Conservation (phyloP, 331 rosid genomes). For the Stylosanthes scabra region DNA sequence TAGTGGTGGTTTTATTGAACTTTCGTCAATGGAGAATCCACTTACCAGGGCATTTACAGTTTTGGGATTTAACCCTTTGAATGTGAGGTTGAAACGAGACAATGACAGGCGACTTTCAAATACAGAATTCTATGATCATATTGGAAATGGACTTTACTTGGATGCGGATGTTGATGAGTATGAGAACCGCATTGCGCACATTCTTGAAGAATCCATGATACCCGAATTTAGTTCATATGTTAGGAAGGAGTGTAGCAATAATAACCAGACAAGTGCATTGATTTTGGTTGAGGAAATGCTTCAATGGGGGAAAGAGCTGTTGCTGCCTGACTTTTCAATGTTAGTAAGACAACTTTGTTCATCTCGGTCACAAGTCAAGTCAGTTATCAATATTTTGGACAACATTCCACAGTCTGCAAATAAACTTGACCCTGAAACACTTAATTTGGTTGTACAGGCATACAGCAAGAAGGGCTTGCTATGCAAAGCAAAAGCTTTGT, state of each 20-base stretch:
- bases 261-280: slow-evolving; percentile 58
- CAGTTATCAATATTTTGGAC: slow-evolving; percentile 51
- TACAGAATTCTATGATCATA: slow-evolving; percentile 76
- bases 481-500: slow-evolving; percentile 52
- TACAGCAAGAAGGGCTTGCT: slow-evolving; percentile 68
- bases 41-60: slow-evolving; percentile 69
- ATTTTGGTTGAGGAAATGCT: slow-evolving; percentile 64
- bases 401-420: slow-evolving; percentile 52
- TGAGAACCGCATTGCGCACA: slow-evolving; percentile 57
- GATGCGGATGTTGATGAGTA: slow-evolving; percentile 76
- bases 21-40: slow-evolving; percentile 56
- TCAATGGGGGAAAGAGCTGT: slow-evolving; percentile 83
- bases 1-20: slow-evolving; percentile 53
- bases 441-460: slow-evolving; percentile 68
- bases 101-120: slow-evolving; percentile 59
- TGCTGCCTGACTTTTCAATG: slow-evolving; percentile 51
- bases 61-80: slow-evolving; percentile 72
- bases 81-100: slow-evolving; percentile 81
- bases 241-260: slow-evolving; percentile 50
- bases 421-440: slow-evolving; percentile 64
- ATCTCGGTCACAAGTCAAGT: slow-evolving; percentile 53
- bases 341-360: slow-evolving; percentile 63
- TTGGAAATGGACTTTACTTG: slow-evolving; percentile 94
- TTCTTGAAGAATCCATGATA: slow-evolving; percentile 68
- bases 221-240: slow-evolving; percentile 61